A percentile compares a stretch with the other conserved stretches of the same genome.
phyloP scores from a whole-genome alignment of 2,329 filamentous ascomycete species.

The Pestalotiopsis sp. region DNA sequence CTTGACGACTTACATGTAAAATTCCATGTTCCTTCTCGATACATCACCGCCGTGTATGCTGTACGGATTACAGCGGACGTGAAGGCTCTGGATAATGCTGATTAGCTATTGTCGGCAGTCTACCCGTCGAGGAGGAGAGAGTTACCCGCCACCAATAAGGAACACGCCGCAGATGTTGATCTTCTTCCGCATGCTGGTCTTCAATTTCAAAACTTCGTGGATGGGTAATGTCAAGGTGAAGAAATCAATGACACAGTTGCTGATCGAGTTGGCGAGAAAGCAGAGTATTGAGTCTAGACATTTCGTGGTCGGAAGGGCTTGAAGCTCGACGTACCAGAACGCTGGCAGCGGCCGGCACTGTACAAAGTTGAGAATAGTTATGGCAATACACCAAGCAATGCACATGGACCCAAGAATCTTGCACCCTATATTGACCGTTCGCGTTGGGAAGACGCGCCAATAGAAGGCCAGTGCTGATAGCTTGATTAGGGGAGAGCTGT shows the following conservation, averaged over 20 bases:
- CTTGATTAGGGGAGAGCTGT: slow-evolving; percentile 16
- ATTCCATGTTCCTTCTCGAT: background rate
- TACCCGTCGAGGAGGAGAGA: background rate
- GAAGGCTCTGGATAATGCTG: background rate
- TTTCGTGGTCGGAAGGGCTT: background rate
- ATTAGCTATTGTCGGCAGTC: background rate
- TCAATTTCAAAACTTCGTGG: background rate
- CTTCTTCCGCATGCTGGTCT: background rate
- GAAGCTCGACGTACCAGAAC: background rate
- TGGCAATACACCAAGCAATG: background rate
- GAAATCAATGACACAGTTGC: background rate
- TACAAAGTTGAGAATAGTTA: slow-evolving; percentile 3
- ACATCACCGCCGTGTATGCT: no score
- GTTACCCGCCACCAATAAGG: background rate
- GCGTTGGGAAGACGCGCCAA: slow-evolving; percentile 19
- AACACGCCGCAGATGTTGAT: background rate
- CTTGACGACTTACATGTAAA: background rate
- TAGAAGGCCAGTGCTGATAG: slow-evolving; percentile 15
- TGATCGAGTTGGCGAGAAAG: background rate
- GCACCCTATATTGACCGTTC: slow-evolving; percentile 6
- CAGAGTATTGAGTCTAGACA: background rate
- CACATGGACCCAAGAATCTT: slow-evolving; percentile 5
- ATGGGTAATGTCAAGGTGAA: background rate
- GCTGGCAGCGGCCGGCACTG: background rate
- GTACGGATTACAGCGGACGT: no score